Base-by-base conservation (phyloP, 768 basidiomycete genomes). In the Naematelia aurantialba region DNA sequence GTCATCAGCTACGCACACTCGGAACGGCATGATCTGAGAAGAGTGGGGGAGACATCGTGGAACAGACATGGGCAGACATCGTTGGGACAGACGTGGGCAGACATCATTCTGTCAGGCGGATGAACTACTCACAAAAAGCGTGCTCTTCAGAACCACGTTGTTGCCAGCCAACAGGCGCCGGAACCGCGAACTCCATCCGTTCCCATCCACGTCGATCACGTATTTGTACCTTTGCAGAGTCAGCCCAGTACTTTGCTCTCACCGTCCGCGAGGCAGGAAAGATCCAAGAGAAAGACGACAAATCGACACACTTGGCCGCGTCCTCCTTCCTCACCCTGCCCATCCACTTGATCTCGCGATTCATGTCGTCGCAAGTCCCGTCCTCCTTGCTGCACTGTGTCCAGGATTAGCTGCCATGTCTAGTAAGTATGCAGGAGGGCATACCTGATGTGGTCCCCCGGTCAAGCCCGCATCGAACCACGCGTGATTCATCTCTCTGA, bases 131-230 rank as follows among this genome's bases (percentile, higher is more conserved):
- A 74, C 72, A 48, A 62, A 74, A 19, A 70, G 29, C 13, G 73
- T 75, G 51, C 69, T 71, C 54, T 75, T 75, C 29, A 75, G 45
- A 3, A 75, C 66, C 10, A 74, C 68, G 26, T 69, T 72, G 56
- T 70, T 73, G 19, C 72, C 62, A 1, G 63, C 58, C 26, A 73
- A 45, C 26, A 73, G 56, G 24, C 72, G 60, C 24, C 69, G 29
- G 61, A 67, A 69, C 12, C 67, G 56, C 24, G 73, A 75, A 46
- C 65, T 67, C 73, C 73, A 75, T 17, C 73, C 73, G 31, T 75
- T 72, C 63, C 69, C 73, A 42, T 75, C 73, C 3, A 75, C 60
- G 47, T 75, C 73, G 26, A 75, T 48, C 2, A 66, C 64, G 47
- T 62, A 75, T 61, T 69, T 67, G 55, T 66, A 75, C 58, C 70